Percentiles rank a stretch among this genome's conserved stretches.
These are phyloP conservation scores for Solioccasus polychromus DNA, from an alignment of 768 basidiomycete genomes.

Conservation along the genomic window DNA sequence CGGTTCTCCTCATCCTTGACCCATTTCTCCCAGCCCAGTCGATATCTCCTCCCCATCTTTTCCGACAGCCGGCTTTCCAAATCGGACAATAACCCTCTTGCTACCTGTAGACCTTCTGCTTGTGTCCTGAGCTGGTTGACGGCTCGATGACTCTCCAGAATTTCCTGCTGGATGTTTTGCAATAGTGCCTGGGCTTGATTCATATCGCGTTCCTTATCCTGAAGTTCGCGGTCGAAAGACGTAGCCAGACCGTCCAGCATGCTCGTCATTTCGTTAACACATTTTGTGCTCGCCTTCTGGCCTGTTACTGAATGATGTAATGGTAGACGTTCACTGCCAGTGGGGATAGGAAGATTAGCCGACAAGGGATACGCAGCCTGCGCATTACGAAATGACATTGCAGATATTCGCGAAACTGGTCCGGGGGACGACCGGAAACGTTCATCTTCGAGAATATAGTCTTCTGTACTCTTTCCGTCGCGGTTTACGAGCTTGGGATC, in stretches of 20 bases:
- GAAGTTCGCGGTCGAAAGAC: conserved; percentile 89
- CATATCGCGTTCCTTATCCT: conserved; percentile 88
- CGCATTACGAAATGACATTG: conserved; percentile 73
- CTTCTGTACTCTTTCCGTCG: conserved; percentile 96
- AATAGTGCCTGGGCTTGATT: conserved; percentile 86
- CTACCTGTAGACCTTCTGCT: conserved; percentile 61
- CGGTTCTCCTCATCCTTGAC: conserved; percentile 78
- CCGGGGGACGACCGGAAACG: conserved; percentile 91
- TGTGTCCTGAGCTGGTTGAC: conserved; percentile 68
- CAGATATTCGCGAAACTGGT: conserved; percentile 60
- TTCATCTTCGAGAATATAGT: conserved; percentile 98
- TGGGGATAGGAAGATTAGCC: conserved; percentile 37
- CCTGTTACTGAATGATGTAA: conserved; percentile 84
- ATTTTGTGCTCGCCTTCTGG: conserved; percentile 81
- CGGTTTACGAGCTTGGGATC: conserved; percentile 93
- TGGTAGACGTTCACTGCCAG: conserved; percentile 63
- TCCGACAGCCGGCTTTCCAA: conserved; percentile 63
- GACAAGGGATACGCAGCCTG: conserved; percentile 48
- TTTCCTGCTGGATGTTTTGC: conserved; percentile 84
- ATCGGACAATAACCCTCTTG: conserved; percentile 54
- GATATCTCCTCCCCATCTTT: conserved; percentile 81
- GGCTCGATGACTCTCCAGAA: conserved; percentile 77
- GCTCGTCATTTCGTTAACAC: conserved; percentile 78
- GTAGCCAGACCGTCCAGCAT: conserved; percentile 87
- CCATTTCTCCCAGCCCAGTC: conserved; percentile 93